phyloP scores from a whole-genome alignment of 768 basidiomycete genomes.

The Polyporus arcularius region DNA sequence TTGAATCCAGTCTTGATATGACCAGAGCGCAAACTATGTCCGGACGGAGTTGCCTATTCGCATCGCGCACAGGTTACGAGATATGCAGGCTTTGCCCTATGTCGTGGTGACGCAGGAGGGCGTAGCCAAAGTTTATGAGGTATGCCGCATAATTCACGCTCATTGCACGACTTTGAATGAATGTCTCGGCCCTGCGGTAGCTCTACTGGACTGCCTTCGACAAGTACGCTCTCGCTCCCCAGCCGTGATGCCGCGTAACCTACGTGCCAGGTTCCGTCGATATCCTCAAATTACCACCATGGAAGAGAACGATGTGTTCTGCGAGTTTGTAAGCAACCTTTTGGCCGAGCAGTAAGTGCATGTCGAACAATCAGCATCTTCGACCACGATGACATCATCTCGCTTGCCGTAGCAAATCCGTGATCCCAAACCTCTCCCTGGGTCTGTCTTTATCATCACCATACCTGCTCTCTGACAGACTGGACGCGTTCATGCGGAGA shows the following conservation, averaged over 20 bases:
- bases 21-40: conserved; percentile 87
- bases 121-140: conserved; percentile 82
- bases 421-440: conserved; percentile 80
- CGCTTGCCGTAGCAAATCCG: conserved; percentile 55
- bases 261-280: conserved; percentile 40
- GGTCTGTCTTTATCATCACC: conserved; percentile 86
- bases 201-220: conserved; percentile 88
- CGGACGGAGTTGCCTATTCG: conserved; percentile 86
- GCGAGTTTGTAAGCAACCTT: conserved; percentile 62
- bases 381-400: conserved; percentile 8
- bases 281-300: conserved; percentile 74
- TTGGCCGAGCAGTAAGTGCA: conserved; percentile 73
- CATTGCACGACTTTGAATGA: background rate
- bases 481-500: conserved; percentile 86
- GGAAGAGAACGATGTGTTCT: conserved; percentile 79
- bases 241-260: conserved; percentile 1
- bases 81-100: conserved; percentile 84
- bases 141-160: conserved; percentile 35
- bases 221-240: conserved; percentile 47
- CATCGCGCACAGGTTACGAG: conserved; percentile 84
- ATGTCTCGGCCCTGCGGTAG: conserved; percentile 38
- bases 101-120: conserved; percentile 85
- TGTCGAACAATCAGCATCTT: background rate
- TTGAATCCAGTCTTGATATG: background rate
- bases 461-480: conserved; percentile 70